Conservation (phyloP, 208 protist genomes). For the Leishmania turanica region DNA sequence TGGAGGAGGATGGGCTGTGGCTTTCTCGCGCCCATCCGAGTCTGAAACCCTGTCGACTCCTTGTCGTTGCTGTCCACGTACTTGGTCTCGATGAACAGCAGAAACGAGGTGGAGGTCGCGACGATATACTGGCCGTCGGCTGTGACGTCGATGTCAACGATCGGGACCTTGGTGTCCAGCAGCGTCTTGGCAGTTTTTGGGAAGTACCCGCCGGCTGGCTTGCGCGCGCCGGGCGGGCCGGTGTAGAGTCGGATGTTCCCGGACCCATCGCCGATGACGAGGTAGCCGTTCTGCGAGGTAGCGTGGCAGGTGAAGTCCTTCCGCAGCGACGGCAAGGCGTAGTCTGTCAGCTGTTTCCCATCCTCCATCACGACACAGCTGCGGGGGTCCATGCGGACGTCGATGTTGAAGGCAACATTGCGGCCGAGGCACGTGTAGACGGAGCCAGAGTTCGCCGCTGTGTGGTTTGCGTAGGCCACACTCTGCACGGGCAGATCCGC, state of each 20-base stretch:
- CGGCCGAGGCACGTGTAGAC: slow-evolving; percentile 57
- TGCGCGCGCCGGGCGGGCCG: slow-evolving; percentile 55
- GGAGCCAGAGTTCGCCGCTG: slow-evolving; percentile 29
- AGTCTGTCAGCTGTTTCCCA: slow-evolving; percentile 40
- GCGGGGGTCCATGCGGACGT: slow-evolving; percentile 62
- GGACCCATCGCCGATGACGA: slow-evolving; percentile 56
- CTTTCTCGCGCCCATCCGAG: slow-evolving; percentile 61
- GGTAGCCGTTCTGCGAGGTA: slow-evolving; percentile 51
- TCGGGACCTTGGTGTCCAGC: slow-evolving; percentile 51
- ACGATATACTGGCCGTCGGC: slow-evolving; percentile 63
- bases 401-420: slow-evolving; percentile 70
- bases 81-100: slow-evolving; percentile 57
- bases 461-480: slow-evolving; percentile 53
- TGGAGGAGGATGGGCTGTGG: slow-evolving; percentile 46
- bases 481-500: slow-evolving; percentile 26
- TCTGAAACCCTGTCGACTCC: slow-evolving; percentile 43
- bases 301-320: slow-evolving; percentile 64
- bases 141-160: slow-evolving; percentile 61
- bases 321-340: slow-evolving; percentile 31
- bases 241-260: slow-evolving; percentile 70
- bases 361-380: slow-evolving; percentile 46
- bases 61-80: slow-evolving; percentile 35
- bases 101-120: slow-evolving; percentile 39
- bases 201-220: slow-evolving; percentile 40
- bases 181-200: slow-evolving; percentile 68